Evolutionary conservation across 2,329 filamentous ascomycete species (phyloP).

Genomic region (Claviceps sp.): DNA sequence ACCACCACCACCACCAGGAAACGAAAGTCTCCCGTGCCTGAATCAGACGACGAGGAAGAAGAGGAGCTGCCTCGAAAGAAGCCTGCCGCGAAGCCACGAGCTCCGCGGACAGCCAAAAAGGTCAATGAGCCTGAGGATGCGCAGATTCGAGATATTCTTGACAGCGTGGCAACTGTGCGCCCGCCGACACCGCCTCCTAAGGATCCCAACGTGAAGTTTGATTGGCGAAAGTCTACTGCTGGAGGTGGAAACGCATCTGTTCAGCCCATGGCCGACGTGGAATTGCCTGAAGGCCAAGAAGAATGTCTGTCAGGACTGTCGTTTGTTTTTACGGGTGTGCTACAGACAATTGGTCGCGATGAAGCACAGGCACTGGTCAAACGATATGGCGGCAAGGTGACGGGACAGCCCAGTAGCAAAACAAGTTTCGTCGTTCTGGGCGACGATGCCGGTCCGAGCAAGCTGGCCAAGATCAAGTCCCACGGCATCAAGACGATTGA

Average conservation of each 20-base stretch:
- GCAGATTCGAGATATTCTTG: slow-evolving; percentile 66
- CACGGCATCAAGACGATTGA: slow-evolving; percentile 82
- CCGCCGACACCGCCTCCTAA: slow-evolving; percentile 72
- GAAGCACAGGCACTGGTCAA: slow-evolving; percentile 81
- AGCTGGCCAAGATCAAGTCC: slow-evolving; percentile 72
- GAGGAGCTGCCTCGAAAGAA: slow-evolving; percentile 45
- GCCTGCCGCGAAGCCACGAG: slow-evolving; percentile 44
- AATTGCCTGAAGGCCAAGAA: slow-evolving; percentile 70
- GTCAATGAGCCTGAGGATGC: slow-evolving; percentile 52
- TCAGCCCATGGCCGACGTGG: slow-evolving; percentile 49
- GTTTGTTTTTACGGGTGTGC: slow-evolving; percentile 89
- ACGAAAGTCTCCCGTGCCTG: slow-evolving; percentile 41
- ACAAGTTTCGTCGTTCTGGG: slow-evolving; percentile 91
- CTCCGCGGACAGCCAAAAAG: slow-evolving; percentile 49
- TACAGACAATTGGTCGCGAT: slow-evolving; percentile 68
- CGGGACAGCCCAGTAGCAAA: slow-evolving; percentile 72
- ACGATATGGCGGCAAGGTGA: slow-evolving; percentile 86
- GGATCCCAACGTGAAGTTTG: slow-evolving; percentile 60
- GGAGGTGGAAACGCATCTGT: slow-evolving; percentile 45
- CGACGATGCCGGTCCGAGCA: slow-evolving; percentile 82
- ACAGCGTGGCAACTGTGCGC: slow-evolving; percentile 71
- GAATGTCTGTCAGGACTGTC: slow-evolving; percentile 82
- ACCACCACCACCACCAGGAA: slow-evolving; percentile 28
- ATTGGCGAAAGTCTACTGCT: slow-evolving; percentile 52
- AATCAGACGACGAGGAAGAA: slow-evolving; percentile 44